Evolutionary conservation across 1,284 basidiomycete genomes (phyloP).

Genomic region (Ceratobasidium theobromae): DNA sequence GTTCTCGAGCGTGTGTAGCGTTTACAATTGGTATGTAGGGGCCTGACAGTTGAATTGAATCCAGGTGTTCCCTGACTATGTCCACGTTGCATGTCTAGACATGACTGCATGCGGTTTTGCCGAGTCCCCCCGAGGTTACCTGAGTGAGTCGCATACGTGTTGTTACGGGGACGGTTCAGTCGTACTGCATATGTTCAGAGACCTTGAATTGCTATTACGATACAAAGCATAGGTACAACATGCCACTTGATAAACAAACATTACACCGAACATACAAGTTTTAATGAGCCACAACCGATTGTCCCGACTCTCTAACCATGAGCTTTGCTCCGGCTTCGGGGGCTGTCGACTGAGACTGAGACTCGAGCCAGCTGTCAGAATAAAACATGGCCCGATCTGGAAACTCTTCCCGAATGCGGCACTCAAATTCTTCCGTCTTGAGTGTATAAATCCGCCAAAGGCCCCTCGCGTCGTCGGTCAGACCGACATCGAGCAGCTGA

Average conservation of each 20-base stretch:
- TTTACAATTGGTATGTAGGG: not conserved
- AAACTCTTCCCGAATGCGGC: slow-evolving; percentile 67
- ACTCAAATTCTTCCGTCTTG: slow-evolving; percentile 55
- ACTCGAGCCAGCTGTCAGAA: slow-evolving; percentile 21
- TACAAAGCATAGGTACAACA: slow-evolving; percentile 10
- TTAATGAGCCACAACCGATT: slow-evolving; percentile 24
- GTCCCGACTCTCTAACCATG: not conserved
- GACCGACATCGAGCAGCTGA: slow-evolving; percentile 52
- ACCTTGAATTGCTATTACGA: slow-evolving; percentile 4
- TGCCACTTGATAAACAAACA: not conserved
- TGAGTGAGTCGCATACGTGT: too few relatives aligned
- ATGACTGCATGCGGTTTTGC: too few relatives aligned
- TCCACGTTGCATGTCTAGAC: too few relatives aligned
- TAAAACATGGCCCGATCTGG: slow-evolving; percentile 64
- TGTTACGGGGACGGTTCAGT: too few relatives aligned
- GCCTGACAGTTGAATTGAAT: not conserved
- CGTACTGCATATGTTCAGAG: too few relatives aligned
- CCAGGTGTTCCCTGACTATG: too few relatives aligned
- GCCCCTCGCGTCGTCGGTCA: slow-evolving; percentile 33
- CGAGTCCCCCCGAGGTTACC: too few relatives aligned
- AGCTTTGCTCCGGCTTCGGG: not conserved
- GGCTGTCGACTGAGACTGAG: not conserved
- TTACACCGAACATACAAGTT: not conserved
- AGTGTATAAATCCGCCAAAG: slow-evolving; percentile 51
- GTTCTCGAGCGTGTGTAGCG: slow-evolving; percentile 42